Conservation (phyloP, 164 flowering plant genomes). For the Berberis vulgaris region DNA sequence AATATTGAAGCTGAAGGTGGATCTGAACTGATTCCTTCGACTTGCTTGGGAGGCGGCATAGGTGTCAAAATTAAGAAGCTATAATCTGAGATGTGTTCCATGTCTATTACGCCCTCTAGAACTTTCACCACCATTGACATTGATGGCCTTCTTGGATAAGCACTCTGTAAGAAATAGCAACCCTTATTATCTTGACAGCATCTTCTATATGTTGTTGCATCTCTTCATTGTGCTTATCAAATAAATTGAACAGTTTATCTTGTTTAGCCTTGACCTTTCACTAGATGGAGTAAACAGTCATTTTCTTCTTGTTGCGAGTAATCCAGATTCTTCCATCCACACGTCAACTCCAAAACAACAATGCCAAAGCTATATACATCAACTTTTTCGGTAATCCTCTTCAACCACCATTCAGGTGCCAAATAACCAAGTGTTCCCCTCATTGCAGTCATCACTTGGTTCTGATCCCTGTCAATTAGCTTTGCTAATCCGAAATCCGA, state of each 20-base stretch:
- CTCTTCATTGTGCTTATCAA: not conserved
- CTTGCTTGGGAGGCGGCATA: not conserved
- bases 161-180: not conserved
- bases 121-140: not conserved
- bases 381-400: not conserved
- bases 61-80: not conserved
- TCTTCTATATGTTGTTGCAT: not conserved
- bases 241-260: not conserved
- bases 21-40: not conserved
- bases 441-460: not conserved
- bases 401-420: not conserved
- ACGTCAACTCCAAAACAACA: not conserved
- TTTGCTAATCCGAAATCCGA: constrained; percentile 2
- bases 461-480: constrained; percentile 1
- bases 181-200: not conserved
- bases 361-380: not conserved
- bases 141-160: not conserved
- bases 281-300: not conserved
- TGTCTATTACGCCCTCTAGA: not conserved
- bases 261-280: not conserved
- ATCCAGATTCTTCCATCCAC: not conserved
- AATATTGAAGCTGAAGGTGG: not conserved
- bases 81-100: not conserved
- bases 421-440: not conserved
- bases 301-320: not conserved